Evolutionary conservation across 208 protist species (phyloP), one percentile per base, ranked within the genome.

Genomic region (Acanthamoeba lenticulata): DNA sequence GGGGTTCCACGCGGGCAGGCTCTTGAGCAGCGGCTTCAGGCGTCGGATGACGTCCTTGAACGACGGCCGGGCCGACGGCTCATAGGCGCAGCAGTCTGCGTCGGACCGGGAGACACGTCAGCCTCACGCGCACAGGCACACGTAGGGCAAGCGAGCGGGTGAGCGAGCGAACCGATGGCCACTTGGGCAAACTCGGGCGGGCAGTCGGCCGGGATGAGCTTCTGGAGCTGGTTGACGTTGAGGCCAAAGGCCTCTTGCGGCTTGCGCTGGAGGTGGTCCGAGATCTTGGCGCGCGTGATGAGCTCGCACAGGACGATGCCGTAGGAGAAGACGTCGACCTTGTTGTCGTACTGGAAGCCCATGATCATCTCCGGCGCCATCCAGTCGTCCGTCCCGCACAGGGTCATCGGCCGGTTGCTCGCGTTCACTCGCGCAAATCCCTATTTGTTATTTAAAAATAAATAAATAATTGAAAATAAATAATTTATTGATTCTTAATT

Each of bases 341-440:
- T 85, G 49, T 85, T 86, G 42, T 42, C 55, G 45, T 94, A 94
- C 49, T 83, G 65, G 38, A 52, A 45, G 67, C 90, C 74, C 49
- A 86, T 65, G 67, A 86, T 86, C 44, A 94, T 62, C 90, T 94
- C 90, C 4, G 90, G 90, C 32, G 90, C 90, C 90, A 94, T 94
- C 65, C 67, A 94, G 15, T 94, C 90, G 90, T 94, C 90, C n/a
- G 90, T 94, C 38, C 90, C 90, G 69, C 90, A 94, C 6, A 94
- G 49, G 29, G 90, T 94, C 90, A 94, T 94, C 29, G 49, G 67
- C 24, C 90, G 60, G 34, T 83, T 83, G 44, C 19, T 62, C 52
- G 49, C 88, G 36, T 90, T 81, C 62, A 77, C 47, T 1, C 81
- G 81, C 13, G 81, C 81, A 65, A 90, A 90, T 9, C 81, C 52